Percentiles rank a stretch among this genome's conserved stretches.
Conservation (phyloP, 176 grass and related monocot species). For the Oryza coarctata region DNA sequence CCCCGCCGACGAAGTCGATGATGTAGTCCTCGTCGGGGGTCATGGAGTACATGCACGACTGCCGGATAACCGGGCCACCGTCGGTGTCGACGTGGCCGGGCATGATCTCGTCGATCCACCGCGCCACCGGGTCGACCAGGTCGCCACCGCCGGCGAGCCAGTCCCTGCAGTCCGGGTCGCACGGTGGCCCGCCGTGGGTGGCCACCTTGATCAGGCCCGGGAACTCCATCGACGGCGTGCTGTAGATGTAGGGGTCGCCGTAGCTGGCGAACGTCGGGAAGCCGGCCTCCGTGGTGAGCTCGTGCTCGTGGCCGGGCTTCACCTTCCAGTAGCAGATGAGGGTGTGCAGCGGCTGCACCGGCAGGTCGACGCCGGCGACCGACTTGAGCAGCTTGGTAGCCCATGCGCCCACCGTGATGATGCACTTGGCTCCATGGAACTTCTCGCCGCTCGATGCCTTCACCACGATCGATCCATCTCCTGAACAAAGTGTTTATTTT, state of each 20-base stretch:
- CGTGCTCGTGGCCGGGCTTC: conserved; percentile 40
- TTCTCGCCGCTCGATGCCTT: conserved; percentile 37
- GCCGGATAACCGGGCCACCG: conserved; percentile 57
- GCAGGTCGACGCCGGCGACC: conserved; percentile 40
- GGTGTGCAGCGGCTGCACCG: conserved; percentile 66
- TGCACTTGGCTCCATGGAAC: conserved; percentile 53
- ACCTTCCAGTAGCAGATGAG: conserved; percentile 90
- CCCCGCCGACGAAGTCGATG: conserved; percentile 74
- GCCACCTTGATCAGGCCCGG: conserved; percentile 86
- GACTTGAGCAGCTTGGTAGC: conserved; percentile 48
- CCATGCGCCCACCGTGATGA: conserved; percentile 71
- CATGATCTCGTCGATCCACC: conserved; percentile 68
- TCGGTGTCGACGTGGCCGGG: conserved; percentile 46
- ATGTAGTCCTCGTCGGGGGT: conserved; percentile 85
- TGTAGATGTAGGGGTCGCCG: conserved; percentile 70
- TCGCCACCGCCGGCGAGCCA: conserved; percentile 38
- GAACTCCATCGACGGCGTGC: conserved; percentile 85
- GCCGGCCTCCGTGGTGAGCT: conserved; percentile 50
- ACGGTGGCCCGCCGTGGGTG: conserved; percentile 66
- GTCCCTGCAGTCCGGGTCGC: conserved; percentile 71
- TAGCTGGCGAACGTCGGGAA: conserved; percentile 96
- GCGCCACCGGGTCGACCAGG: conserved; percentile 49
- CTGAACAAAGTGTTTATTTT: not conserved
- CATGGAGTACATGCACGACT: conserved; percentile 94
- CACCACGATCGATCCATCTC: conserved; percentile 44